Evolutionary conservation across 2,329 filamentous ascomycete species (phyloP).

Genomic region (Helotiales sp.): DNA sequence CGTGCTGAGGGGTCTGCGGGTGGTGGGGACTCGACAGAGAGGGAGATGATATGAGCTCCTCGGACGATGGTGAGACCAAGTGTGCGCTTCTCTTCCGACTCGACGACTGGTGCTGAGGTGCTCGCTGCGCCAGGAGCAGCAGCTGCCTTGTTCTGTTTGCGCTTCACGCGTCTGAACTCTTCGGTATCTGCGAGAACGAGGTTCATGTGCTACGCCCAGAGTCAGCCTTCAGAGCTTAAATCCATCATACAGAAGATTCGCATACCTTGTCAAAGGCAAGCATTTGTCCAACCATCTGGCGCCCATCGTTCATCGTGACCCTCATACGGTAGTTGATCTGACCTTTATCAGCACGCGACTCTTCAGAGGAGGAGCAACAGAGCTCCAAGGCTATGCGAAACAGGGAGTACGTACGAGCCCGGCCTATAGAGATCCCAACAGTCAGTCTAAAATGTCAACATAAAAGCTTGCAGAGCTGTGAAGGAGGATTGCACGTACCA

Average conservation of each 20-base stretch:
- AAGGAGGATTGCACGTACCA: conserved; percentile 66
- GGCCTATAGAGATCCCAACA: conserved; percentile 55
- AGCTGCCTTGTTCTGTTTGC: conserved; percentile 73
- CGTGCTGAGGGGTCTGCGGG: conserved; percentile 90
- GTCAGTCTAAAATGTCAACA: conserved; percentile 62
- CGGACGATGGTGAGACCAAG: conserved; percentile 92
- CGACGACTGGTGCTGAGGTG: conserved; percentile 66
- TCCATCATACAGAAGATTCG: background rate
- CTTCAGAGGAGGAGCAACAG: conserved; percentile 21
- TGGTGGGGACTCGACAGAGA: conserved; percentile 93
- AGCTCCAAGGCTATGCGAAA: conserved; percentile 35
- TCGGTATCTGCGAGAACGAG: conserved; percentile 97
- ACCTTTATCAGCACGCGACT: conserved; percentile 21
- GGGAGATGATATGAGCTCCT: conserved; percentile 90
- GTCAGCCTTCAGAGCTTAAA: conserved; percentile 12
- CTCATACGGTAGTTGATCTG: conserved; percentile 99
- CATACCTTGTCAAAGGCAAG: conserved; percentile 94
- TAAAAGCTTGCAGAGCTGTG: conserved; percentile 42
- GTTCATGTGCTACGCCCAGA: conserved; percentile 82
- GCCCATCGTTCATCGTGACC: conserved; percentile 89
- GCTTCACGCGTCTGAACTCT: conserved; percentile 91
- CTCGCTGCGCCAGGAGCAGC: conserved; percentile 55
- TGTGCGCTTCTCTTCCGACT: conserved; percentile 96
- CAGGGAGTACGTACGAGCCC: conserved; percentile 62
- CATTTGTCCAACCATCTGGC: conserved; percentile 98